Evolutionary conservation across 129 eudicot genomes (phyloP).

Genomic region (Centella asiatica): DNA sequence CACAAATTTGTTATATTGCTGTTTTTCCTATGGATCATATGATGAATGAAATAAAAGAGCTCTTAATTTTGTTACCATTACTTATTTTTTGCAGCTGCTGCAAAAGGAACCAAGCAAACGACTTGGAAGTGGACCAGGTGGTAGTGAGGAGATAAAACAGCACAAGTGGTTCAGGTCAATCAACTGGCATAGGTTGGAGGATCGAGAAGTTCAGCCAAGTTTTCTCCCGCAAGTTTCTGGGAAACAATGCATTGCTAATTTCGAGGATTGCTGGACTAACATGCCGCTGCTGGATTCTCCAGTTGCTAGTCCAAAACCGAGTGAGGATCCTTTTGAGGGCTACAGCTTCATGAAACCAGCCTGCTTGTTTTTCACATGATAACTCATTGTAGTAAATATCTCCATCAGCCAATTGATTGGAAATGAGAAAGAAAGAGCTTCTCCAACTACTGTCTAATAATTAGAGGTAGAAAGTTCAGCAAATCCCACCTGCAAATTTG

Average conservation of each 20-base stretch:
- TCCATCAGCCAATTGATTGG: background rate
- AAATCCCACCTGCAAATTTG: background rate
- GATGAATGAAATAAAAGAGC: background rate
- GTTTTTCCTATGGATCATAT: background rate
- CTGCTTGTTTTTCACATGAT: conserved; percentile 22
- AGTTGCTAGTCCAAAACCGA: conserved; percentile 56
- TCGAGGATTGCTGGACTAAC: conserved; percentile 64
- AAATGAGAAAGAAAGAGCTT: background rate
- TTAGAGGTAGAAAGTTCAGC: background rate
- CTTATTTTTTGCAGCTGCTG: conserved; percentile 58
- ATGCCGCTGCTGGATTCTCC: conserved; percentile 76
- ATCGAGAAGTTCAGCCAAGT: conserved; percentile 51
- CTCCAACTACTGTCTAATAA: background rate
- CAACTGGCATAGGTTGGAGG: conserved; percentile 73
- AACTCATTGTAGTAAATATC: conserved; percentile 10
- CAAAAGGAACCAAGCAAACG: conserved; percentile 76
- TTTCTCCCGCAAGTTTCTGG: conserved; percentile 68
- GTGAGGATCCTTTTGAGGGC: conserved; percentile 52
- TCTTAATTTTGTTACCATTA: conserved; percentile 26
- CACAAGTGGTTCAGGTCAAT: conserved; percentile 80
- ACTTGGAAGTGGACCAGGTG: conserved; percentile 60
- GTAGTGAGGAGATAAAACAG: conserved; percentile 62
- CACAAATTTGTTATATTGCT: no score
- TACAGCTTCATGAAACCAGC: conserved; percentile 70
- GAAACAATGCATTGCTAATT: conserved; percentile 60